These are phyloP conservation scores for Gonapodya sp. DNA, from an alignment of 192 early-diverging fungal genomes.

Conservation along the genomic window DNA sequence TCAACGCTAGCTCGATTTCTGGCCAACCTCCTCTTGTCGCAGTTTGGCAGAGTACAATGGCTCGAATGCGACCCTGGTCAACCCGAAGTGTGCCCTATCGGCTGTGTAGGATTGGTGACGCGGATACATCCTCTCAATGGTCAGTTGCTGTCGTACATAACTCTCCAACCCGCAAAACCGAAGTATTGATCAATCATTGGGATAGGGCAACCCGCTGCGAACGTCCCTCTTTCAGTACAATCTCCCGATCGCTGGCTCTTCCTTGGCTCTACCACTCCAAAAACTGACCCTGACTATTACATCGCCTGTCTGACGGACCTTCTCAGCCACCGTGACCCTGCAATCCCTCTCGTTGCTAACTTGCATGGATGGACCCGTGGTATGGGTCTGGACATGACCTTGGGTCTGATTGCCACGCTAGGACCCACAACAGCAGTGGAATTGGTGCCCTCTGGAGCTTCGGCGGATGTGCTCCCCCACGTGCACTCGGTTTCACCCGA, in stretches of 20 bases:
- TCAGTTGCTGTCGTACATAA: no score
- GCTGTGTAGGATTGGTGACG: not conserved
- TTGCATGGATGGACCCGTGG: not conserved
- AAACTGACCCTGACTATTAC: constrained; percentile 4
- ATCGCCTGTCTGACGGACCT: not conserved
- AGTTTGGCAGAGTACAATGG: not conserved
- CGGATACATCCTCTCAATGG: not conserved
- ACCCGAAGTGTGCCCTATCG: not conserved
- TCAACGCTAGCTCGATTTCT: not conserved
- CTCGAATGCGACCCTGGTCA: constrained; percentile 7
- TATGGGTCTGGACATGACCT: not conserved
- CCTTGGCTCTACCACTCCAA: not conserved
- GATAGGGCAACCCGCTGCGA: not conserved
- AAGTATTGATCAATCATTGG: not conserved
- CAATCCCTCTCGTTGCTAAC: not conserved
- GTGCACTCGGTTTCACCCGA: not conserved
- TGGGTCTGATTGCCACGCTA: not conserved
- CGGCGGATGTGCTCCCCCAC: not conserved
- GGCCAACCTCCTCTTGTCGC: not conserved
- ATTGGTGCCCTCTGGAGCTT: not conserved
- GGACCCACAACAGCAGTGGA: not conserved
- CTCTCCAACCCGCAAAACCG: no score
- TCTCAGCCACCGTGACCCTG: not conserved
- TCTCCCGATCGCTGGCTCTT: not conserved
- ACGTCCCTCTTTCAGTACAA: not conserved